phyloP scores from a whole-genome alignment of 495 filamentous ascomycete genomes.

The Podospora fimiseda region DNA sequence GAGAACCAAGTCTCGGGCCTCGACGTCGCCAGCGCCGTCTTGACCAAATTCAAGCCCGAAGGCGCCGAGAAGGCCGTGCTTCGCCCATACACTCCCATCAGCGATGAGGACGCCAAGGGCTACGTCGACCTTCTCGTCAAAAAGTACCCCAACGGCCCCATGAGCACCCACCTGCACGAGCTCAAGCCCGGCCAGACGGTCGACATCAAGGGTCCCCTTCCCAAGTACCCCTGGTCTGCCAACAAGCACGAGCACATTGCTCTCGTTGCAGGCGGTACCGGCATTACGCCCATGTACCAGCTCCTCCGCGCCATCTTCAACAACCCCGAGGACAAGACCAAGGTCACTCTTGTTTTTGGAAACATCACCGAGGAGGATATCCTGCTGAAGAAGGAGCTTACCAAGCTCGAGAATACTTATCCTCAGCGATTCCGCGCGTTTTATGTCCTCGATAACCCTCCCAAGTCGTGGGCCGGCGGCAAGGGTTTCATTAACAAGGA shows the following conservation, averaged over 20 bases:
- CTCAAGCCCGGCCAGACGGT: conserved; percentile 74
- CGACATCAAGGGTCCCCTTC: conserved; percentile 88
- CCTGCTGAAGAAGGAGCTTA: conserved; percentile 74
- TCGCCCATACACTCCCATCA: conserved; percentile 87
- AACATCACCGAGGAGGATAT: conserved; percentile 84
- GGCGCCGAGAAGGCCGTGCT: conserved; percentile 76
- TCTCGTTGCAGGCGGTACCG: conserved; percentile 91
- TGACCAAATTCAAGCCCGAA: conserved; percentile 79
- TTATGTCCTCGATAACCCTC: conserved; percentile 83
- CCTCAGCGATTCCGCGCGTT: conserved; percentile 89
- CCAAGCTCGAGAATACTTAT: conserved; percentile 81
- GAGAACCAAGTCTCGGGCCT: conserved; percentile 78
- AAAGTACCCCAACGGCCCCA: conserved; percentile 79
- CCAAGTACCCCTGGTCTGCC: conserved; percentile 83
- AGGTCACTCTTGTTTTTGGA: conserved; percentile 89
- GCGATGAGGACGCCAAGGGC: conserved; percentile 71
- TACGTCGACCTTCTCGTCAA: conserved; percentile 88
- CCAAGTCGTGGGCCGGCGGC: conserved; percentile 66
- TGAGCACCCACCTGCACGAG: conserved; percentile 81
- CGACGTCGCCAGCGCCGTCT: conserved; percentile 69
- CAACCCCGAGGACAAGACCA: conserved; percentile 93
- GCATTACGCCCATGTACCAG: conserved; percentile 91
- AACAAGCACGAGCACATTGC: conserved; percentile 95
- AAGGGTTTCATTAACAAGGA: conserved; percentile 82
- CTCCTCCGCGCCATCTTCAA: conserved; percentile 79